These are phyloP conservation scores for Pythium plurisporium DNA, from an alignment of 352 stramenopile genomes.

Conservation along the genomic window DNA sequence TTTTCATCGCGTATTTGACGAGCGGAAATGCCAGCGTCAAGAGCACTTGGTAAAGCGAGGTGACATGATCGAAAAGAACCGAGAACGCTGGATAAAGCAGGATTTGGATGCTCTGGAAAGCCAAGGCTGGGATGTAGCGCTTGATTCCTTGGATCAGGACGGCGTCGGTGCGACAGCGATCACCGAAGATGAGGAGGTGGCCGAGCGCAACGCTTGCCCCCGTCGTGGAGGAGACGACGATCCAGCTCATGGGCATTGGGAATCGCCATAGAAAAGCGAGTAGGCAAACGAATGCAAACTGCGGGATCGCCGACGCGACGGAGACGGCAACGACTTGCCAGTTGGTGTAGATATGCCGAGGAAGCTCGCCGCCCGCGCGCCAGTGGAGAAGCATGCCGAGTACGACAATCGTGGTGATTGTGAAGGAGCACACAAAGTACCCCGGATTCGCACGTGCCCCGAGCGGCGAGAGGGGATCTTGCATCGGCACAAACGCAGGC, in stretches of 20 bases:
- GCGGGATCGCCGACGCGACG: not conserved
- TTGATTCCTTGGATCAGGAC: not conserved
- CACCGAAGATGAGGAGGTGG: conserved; percentile 4
- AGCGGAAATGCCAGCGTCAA: conserved; percentile 18
- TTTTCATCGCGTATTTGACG: conserved; percentile 15
- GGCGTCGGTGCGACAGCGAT: not conserved
- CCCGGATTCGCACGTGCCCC: not conserved
- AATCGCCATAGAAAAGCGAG: not conserved
- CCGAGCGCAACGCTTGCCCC: conserved; percentile 2
- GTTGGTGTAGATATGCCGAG: not conserved
- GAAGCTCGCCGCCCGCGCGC: not conserved
- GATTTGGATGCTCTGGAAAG: conserved; percentile 8
- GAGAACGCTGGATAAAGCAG: conserved; percentile 21
- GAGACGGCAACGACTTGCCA: not conserved
- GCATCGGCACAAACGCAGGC: conserved; percentile 4
- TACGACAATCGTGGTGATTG: not conserved
- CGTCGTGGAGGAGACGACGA: not conserved
- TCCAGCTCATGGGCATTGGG: conserved; percentile 1
- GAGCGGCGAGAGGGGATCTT: not conserved
- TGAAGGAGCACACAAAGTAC: not conserved
- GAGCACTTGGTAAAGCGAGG: conserved; percentile 1
- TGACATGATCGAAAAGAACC: conserved; percentile 17
- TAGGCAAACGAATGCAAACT: not conserved
- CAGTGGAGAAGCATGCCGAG: not conserved
- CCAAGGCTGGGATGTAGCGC: not conserved